Evolutionary conservation across 768 basidiomycete species (phyloP), one percentile per base, ranked within the genome.

Genomic region (Nevesoporus exiguus): DNA sequence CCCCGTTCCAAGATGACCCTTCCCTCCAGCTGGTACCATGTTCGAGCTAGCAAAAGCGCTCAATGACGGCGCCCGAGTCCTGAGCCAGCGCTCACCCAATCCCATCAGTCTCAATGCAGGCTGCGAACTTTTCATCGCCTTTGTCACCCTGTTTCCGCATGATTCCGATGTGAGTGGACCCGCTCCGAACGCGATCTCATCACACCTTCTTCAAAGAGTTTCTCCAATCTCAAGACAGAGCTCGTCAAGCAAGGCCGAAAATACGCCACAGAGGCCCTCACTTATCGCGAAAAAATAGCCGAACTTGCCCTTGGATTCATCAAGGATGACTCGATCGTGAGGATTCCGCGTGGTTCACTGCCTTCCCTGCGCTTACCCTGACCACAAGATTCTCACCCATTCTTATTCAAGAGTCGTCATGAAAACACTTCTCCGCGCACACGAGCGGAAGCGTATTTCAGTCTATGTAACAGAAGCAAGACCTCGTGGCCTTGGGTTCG

Each of bases 391-490:
- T 66, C 81, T 99, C 54, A 98, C 94, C 3, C 97, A 99, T 73
- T 93, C 93, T 31, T 95, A 95, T 75, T 98, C 94, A 24, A 81
- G 97, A 64, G 94, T 98, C 42, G 96, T 99, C 51, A 87, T 95
- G 76, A 86, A 93, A 72, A 89, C 95, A 33, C 80, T 99, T 49
- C 79, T 98, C 43, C 82, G 88, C 53, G 95, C 97, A 17, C 93
- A 96, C 70, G 79, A 86, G 66, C 84, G 82, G 69, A 98, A 98
- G 76, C 82, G 95, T 52, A 92, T 98, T 71, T 93, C 91, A 65
- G 96, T 99, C 36, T 98, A 93, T 71, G 96, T 99, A 54, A 98
- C 96, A 61, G 93, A 98, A 83, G 91, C 92, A 31, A 82, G 92
- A 59, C 94, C 96, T 70, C 83, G 82, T 68, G 90, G 88, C 64